A percentile compares a stretch with the other conserved stretches of the same genome.
Conservation (phyloP, 208 protist species). For the Leishmania turanica region DNA sequence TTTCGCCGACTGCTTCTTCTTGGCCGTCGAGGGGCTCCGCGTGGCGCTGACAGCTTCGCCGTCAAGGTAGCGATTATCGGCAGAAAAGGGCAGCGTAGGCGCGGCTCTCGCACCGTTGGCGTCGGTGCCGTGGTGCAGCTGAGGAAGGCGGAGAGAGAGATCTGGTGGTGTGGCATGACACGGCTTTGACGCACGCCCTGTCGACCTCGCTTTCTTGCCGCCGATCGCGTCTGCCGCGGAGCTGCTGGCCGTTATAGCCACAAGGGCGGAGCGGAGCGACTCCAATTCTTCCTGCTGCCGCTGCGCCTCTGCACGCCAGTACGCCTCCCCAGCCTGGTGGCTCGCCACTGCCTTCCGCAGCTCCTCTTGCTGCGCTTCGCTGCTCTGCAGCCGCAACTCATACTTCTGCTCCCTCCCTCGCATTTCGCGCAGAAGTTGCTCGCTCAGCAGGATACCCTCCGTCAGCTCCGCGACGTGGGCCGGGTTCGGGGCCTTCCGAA, state of each 20-base stretch:
- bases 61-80: background rate
- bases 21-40: background rate
- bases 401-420: constrained; percentile 19
- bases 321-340: constrained; percentile 18
- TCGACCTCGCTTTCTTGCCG: background rate
- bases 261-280: constrained; percentile 19
- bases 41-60: background rate
- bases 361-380: constrained; percentile 7
- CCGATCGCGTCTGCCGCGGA: background rate
- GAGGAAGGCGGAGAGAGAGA: background rate
- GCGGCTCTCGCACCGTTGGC: background rate
- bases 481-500: constrained; percentile 27
- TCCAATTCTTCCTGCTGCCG: constrained; percentile 16
- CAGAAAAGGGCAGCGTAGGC: background rate
- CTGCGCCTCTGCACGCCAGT: constrained; percentile 17
- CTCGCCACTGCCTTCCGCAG: constrained; percentile 12
- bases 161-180: background rate
- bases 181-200: background rate
- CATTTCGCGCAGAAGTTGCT: constrained; percentile 30
- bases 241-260: background rate
- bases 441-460: constrained; percentile 19
- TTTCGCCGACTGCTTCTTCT: background rate
- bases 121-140: background rate
- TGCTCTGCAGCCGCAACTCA: constrained; percentile 13
- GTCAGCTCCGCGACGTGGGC: constrained; percentile 32